A percentile compares a stretch with the other conserved stretches of the same genome.
Evolutionary conservation across 805 yeast species (phyloP).

Genomic region (Spathaspora passalidarum): DNA sequence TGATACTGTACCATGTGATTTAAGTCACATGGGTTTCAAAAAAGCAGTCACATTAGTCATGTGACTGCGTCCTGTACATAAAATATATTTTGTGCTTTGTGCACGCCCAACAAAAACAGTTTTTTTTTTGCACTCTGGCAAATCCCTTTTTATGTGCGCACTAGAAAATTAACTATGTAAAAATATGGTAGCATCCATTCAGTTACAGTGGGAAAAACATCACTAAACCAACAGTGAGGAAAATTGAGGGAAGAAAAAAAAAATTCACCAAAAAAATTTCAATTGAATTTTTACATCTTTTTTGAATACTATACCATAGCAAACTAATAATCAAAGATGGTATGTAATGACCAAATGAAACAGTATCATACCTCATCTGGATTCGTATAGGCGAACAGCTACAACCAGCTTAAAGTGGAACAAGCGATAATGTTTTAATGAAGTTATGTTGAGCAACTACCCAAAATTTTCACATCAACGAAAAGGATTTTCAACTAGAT

Average conservation of each 20-base stretch:
- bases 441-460: not conserved
- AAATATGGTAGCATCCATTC: not conserved
- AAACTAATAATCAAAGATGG: constrained; percentile 30
- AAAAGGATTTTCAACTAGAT: too few relatives aligned
- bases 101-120: not conserved
- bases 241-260: not conserved
- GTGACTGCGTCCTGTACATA: constrained; percentile 6
- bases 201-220: not conserved
- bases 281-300: not conserved
- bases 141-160: not conserved
- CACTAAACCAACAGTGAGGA: constrained; percentile 1
- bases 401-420: constrained; percentile 3
- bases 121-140: not conserved
- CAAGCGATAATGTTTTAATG: not conserved
- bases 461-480: too few relatives aligned
- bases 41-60: constrained; percentile 6
- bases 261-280: constrained; percentile 1
- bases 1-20: not conserved
- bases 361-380: not conserved
- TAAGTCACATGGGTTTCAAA: not conserved
- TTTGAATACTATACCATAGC: constrained; percentile 1
- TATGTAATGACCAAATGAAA: constrained; percentile 18
- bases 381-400: not conserved
- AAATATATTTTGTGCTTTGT: not conserved
- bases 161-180: not conserved